These are phyloP conservation scores for Colletotrichum eleusines DNA, from an alignment of 2,329 filamentous ascomycete species.

Conservation along the genomic window DNA sequence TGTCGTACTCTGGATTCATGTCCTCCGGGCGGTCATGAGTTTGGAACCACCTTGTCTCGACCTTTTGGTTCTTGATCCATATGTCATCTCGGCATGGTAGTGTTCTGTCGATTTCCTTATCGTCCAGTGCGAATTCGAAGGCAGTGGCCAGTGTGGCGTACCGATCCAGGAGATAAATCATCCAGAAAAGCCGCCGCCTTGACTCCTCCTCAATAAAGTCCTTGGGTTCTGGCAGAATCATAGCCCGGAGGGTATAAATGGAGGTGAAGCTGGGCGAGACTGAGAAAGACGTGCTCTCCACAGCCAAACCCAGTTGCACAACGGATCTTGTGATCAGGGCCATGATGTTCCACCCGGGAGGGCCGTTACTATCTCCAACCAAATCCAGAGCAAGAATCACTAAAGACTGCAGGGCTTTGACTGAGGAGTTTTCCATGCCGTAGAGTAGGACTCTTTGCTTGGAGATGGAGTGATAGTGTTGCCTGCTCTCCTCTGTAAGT, in stretches of 20 bases:
- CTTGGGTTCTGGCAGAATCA: conserved; percentile 83
- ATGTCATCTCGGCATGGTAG: conserved; percentile 89
- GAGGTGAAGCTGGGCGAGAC: conserved; percentile 84
- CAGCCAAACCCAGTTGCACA: conserved; percentile 86
- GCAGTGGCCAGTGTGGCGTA: conserved; percentile 93
- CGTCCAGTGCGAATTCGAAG: conserved; percentile 90
- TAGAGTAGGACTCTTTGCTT: conserved; percentile 91
- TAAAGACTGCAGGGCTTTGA: conserved; percentile 87
- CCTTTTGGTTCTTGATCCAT: conserved; percentile 84
- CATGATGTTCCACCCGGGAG: conserved; percentile 91
- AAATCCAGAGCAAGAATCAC: conserved; percentile 89
- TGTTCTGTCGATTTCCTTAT: conserved; percentile 89
- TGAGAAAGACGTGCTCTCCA: conserved; percentile 83
- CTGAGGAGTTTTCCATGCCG: conserved; percentile 89
- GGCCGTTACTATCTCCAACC: conserved; percentile 88
- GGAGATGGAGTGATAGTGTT: conserved; percentile 81
- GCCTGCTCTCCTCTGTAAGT: conserved; percentile 78
- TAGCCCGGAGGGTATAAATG: conserved; percentile 89
- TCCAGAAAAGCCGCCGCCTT: conserved; percentile 88
- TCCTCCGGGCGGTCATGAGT: conserved; percentile 59
- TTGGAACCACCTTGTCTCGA: conserved; percentile 87
- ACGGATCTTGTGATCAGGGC: conserved; percentile 90
- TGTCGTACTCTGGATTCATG: conserved; percentile 68
- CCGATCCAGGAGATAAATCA: conserved; percentile 90
- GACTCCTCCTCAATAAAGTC: conserved; percentile 94